Conservation (phyloP, 2,329 filamentous ascomycete genomes). For the Aspergillus sp. region DNA sequence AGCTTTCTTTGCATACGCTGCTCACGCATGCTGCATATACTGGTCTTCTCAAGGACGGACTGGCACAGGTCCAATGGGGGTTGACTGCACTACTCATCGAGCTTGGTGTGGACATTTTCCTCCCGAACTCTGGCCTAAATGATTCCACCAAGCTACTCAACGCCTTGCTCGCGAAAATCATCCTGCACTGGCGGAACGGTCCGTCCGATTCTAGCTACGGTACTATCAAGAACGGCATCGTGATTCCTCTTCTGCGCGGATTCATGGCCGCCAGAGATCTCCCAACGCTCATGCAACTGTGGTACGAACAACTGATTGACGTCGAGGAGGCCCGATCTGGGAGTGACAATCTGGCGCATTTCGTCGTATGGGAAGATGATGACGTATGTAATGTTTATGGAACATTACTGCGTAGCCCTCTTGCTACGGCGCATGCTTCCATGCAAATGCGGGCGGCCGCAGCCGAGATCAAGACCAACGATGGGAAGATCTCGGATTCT, state of each 20-base stretch:
- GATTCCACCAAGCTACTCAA: slow-evolving; percentile 35
- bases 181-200: slow-evolving; percentile 29
- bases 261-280: slow-evolving; percentile 42
- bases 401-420: slow-evolving; percentile 29
- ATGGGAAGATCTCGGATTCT: slow-evolving; percentile 24
- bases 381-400: slow-evolving; percentile 38
- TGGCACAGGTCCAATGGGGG: slow-evolving; percentile 38
- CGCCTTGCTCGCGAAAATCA: slow-evolving; percentile 34
- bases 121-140: slow-evolving; percentile 42
- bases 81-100: slow-evolving; percentile 41
- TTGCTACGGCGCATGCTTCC: slow-evolving; percentile 26
- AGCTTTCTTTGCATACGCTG: slow-evolving; percentile 39
- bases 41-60: slow-evolving; percentile 33
- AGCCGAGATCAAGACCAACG: slow-evolving; percentile 23
- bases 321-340: slow-evolving; percentile 32
- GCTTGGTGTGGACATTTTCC: slow-evolving; percentile 42
- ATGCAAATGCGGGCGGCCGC: slow-evolving; percentile 31
- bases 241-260: slow-evolving; percentile 39
- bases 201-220: slow-evolving; percentile 22
- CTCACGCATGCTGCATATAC: slow-evolving; percentile 41
- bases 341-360: slow-evolving; percentile 19
- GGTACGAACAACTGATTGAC: slow-evolving; percentile 38
- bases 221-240: slow-evolving; percentile 35
- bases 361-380: slow-evolving; percentile 47
- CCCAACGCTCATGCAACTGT: slow-evolving; percentile 37